Conservation (phyloP, 257 asterid species). For the Ajuga chamaepitys region DNA sequence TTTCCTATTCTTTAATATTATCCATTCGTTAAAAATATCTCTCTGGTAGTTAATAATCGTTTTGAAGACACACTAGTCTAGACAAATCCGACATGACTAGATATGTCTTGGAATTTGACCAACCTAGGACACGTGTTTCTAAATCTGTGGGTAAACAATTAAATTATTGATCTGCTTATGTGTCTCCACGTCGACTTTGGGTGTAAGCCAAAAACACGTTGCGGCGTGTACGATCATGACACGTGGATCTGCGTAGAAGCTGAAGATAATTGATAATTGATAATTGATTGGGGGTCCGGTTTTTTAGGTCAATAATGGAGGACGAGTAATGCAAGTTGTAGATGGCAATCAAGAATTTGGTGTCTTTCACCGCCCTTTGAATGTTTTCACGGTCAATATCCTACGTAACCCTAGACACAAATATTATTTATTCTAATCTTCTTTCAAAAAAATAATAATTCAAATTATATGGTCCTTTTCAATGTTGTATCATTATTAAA, state of each 20-base stretch:
- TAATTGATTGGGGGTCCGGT: background rate
- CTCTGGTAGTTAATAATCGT: background rate
- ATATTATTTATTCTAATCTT: too few species aligned
- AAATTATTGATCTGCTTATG: conserved; percentile 17
- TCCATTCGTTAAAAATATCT: background rate
- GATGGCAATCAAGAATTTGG: background rate
- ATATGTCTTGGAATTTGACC: background rate
- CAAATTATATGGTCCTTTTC: too few species aligned
- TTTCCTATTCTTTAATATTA: background rate
- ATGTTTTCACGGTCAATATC: too few species aligned
- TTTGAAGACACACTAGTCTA: background rate
- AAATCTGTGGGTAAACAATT: background rate
- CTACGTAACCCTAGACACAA: background rate
- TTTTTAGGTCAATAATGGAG: conserved; percentile 19
- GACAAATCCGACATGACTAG: conserved; percentile 5
- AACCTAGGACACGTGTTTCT: conserved; percentile 16
- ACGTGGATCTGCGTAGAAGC: conserved; percentile 11
- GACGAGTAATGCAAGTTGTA: background rate
- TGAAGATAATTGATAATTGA: background rate
- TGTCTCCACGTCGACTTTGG: conserved; percentile 19
- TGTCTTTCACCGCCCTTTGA: conserved; percentile 18
- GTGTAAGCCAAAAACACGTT: conserved; percentile 7
- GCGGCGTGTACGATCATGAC: background rate
- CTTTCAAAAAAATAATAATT: too few species aligned
- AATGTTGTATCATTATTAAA: too few species aligned